phyloP scores from a whole-genome alignment of 306 rosid species.

The Hylodesmum podocarpum region DNA sequence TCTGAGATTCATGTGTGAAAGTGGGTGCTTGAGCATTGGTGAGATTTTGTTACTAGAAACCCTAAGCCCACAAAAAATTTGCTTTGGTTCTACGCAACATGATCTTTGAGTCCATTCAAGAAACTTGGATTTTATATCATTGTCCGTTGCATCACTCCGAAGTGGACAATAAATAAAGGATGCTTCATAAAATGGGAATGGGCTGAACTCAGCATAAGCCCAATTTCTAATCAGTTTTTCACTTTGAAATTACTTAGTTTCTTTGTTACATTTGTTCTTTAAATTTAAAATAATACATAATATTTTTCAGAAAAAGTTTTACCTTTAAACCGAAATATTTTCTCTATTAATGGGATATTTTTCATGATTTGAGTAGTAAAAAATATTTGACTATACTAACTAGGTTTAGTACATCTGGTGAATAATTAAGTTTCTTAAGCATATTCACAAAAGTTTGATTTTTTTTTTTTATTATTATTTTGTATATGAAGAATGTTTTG shows the following conservation, averaged over 20 bases:
- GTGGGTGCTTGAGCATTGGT: neutral
- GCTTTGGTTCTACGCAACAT: neutral
- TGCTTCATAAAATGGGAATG: neutral
- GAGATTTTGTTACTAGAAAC: neutral
- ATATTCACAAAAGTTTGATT: too few species aligned
- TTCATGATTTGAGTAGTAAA: neutral
- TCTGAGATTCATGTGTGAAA: neutral
- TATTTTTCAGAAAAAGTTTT: too few species aligned
- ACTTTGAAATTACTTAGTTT: neutral
- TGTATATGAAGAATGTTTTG: too few species aligned
- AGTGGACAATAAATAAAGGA: neutral
- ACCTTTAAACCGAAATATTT: neutral
- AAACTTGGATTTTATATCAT: neutral
- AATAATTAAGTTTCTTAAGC: too few species aligned
- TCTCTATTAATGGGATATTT: neutral
- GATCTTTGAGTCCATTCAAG: neutral
- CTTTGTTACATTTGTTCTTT: neutral
- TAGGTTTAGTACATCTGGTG: too few species aligned
- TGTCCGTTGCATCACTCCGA: constrained; percentile 8
- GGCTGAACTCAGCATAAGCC: constrained; percentile 14
- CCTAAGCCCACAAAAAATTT: constrained; percentile 13
- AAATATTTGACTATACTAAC: too few species aligned
- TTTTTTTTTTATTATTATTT: too few species aligned
- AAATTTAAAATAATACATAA: neutral
- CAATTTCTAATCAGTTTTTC: neutral